These are phyloP conservation scores for Malus hybrid DNA, from an alignment of 331 rosid species.

Conservation along the genomic window DNA sequence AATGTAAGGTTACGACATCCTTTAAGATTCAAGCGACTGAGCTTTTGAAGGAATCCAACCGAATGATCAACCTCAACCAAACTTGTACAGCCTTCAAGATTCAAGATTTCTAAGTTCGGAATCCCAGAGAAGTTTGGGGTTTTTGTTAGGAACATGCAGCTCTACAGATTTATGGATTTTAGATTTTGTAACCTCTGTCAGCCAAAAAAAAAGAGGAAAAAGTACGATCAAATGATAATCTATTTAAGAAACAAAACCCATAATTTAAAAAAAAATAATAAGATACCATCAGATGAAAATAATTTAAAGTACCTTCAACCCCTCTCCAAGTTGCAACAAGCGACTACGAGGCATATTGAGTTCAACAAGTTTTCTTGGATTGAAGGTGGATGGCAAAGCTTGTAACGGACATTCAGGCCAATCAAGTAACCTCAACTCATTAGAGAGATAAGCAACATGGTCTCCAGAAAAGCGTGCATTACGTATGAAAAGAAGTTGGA, in stretches of 20 bases:
- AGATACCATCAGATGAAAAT: neutral
- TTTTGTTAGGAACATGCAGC: neutral
- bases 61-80: neutral
- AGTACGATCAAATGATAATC: neutral
- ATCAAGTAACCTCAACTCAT: too few species aligned
- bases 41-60: neutral
- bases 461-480: neutral
- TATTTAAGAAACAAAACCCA: too few species aligned
- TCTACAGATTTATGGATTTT: neutral
- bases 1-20: neutral
- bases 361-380: neutral
- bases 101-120: neutral
- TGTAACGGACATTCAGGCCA: too few species aligned
- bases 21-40: neutral
- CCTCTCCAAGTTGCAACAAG: neutral
- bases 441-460: too few species aligned
- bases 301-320: neutral
- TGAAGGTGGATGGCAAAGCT: too few species aligned
- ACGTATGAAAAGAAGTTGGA: neutral
- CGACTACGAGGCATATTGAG: slow-evolving; percentile 3
- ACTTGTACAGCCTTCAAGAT: neutral
- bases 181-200: neutral
- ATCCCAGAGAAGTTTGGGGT: neutral
- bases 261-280: neutral
- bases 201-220: neutral